A percentile compares a stretch with the other conserved stretches of the same genome.
phyloP scores from a whole-genome alignment of 1,139 yeast genomes.

The Geotrichum restrictum region DNA sequence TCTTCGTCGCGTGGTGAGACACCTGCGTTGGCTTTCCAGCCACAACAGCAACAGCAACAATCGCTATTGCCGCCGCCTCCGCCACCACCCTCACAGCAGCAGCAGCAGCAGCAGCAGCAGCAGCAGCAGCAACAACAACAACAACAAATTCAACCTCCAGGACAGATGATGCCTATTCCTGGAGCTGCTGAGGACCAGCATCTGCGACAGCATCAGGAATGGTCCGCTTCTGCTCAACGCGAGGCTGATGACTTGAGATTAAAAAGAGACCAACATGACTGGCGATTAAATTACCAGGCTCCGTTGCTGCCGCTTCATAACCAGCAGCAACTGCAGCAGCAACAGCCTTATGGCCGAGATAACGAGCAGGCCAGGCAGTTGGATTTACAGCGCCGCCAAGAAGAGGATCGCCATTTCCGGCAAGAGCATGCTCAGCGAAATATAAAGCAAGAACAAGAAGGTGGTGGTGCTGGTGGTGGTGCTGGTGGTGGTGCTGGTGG shows the following conservation, averaged over 20 bases:
- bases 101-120: not conserved
- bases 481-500: too few relatives aligned
- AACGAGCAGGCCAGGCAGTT: constrained; percentile 1
- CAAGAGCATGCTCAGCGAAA: too few relatives aligned
- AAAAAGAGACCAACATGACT: not conserved
- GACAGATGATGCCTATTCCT: too few relatives aligned
- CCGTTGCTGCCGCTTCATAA: not conserved
- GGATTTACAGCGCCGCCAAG: constrained; percentile 9
- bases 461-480: too few relatives aligned
- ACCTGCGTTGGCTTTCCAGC: not conserved
- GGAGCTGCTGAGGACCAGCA: not conserved
- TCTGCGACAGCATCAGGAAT: not conserved
- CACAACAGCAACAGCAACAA: not conserved
- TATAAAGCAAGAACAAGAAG: not conserved
- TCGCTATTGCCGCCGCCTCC: constrained; percentile 1
- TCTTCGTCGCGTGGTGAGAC: constrained; percentile 5
- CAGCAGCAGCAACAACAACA: not conserved
- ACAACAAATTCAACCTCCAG: not conserved
- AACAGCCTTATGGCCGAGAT: not conserved
- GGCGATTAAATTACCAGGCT: not conserved
- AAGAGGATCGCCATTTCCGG: not conserved
- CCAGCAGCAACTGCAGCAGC: not conserved
- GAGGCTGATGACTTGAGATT: not conserved
- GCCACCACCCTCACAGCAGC: constrained; percentile 1
- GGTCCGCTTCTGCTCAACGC: constrained; percentile 11